Conservation (phyloP, 768 basidiomycete genomes). For the Imleria badia region DNA sequence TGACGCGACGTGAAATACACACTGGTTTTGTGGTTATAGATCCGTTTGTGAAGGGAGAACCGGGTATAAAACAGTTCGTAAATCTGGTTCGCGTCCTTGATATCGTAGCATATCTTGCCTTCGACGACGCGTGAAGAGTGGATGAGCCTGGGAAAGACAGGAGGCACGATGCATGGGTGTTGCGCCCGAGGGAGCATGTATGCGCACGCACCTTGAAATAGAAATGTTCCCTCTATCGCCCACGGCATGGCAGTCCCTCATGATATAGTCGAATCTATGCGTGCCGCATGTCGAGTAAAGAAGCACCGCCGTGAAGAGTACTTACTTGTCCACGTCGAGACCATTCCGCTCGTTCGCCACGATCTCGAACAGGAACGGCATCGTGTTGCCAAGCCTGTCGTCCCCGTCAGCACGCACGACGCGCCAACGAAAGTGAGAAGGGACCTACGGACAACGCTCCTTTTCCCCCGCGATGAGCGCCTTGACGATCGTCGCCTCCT, state of each 20-base stretch:
- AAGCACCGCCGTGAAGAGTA: background rate
- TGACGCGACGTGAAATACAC: background rate
- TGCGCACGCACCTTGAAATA: constrained; percentile 39
- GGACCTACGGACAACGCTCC: constrained; percentile 49
- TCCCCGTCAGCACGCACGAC: background rate
- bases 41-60: constrained; percentile 76
- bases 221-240: constrained; percentile 60
- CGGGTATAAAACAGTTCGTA: constrained; percentile 73
- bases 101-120: constrained; percentile 74
- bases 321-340: constrained; percentile 82
- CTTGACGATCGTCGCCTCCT: constrained; percentile 64
- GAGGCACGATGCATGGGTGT: background rate
- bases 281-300: background rate
- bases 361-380: constrained; percentile 79
- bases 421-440: background rate
- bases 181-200: background rate
- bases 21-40: constrained; percentile 80
- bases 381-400: constrained; percentile 43
- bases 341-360: constrained; percentile 82
- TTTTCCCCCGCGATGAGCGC: constrained; percentile 73
- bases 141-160: constrained; percentile 50
- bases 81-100: constrained; percentile 77
- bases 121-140: constrained; percentile 74
- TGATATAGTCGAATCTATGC: constrained; percentile 79
- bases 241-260: constrained; percentile 69